These are phyloP conservation scores for Ceriops tagal DNA, from an alignment of 345 rosid species.

Conservation along the genomic window DNA sequence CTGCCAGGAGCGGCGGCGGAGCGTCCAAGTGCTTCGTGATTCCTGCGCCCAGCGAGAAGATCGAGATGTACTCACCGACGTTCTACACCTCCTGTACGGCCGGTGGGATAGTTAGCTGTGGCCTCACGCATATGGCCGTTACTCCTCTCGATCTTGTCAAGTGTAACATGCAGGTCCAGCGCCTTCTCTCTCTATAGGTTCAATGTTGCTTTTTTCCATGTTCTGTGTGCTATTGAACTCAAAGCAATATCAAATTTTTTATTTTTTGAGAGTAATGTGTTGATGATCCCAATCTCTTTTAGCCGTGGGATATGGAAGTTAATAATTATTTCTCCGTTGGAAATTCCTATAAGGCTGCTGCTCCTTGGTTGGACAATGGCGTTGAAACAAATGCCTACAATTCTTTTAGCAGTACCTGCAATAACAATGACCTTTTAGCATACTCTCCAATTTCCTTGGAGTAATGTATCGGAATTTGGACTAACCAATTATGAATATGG, in stretches of 20 bases:
- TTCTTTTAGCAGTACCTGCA: neutral
- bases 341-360: neutral
- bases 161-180: constrained; percentile 93
- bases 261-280: neutral
- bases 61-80: constrained; percentile 72
- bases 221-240: too few relatives aligned
- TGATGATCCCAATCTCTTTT: neutral
- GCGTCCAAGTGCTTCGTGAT: constrained; percentile 32
- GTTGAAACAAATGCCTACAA: neutral
- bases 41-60: constrained; percentile 64
- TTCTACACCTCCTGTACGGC: constrained; percentile 76
- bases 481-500: neutral
- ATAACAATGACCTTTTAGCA: neutral
- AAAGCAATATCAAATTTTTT: neutral
- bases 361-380: neutral
- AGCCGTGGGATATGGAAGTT: neutral
- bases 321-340: neutral
- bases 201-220: neutral
- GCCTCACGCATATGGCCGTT: constrained; percentile 78
- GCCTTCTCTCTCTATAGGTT: neutral
- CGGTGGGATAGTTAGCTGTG: constrained; percentile 74
- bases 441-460: too few relatives aligned
- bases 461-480: neutral
- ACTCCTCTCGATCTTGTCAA: constrained; percentile 96
- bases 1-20: constrained; percentile 4